A percentile compares a stretch with the other conserved stretches of the same genome.
phyloP scores from a whole-genome alignment of 352 stramenopile genomes.

The Nothophytophthora sp. region DNA sequence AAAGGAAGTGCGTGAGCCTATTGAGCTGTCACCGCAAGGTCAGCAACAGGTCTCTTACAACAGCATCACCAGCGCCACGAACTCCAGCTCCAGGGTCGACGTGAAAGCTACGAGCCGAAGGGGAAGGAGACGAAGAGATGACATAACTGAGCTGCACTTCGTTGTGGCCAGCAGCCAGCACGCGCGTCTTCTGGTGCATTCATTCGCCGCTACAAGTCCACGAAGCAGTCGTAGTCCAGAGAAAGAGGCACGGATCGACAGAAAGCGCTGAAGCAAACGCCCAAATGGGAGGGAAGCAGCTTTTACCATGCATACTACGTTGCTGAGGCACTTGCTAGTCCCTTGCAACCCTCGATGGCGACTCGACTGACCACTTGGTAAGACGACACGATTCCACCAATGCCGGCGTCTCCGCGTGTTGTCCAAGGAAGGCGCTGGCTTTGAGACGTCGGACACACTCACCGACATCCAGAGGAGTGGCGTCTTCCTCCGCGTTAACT shows the following conservation, averaged over 20 bases:
- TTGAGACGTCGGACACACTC: constrained; percentile 16
- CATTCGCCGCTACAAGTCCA: constrained; percentile 12
- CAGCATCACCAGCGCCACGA: constrained; percentile 17
- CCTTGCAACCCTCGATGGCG: neutral
- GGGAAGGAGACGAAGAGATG: neutral
- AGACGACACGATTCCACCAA: constrained; percentile 21
- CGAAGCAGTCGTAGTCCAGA: neutral
- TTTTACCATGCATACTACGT: constrained; percentile 4
- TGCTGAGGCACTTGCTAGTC: neutral
- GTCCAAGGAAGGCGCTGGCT: constrained; percentile 20
- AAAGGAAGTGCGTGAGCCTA: constrained; percentile 18
- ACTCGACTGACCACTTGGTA: constrained; percentile 8
- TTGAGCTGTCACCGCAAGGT: constrained; percentile 13
- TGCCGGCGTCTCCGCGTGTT: constrained; percentile 22
- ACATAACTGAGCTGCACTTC: constrained; percentile 16
- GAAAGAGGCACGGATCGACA: constrained; percentile 10
- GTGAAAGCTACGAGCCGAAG: constrained; percentile 2
- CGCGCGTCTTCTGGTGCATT: constrained; percentile 22
- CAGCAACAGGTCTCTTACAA: constrained; percentile 22
- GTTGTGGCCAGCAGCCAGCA: constrained; percentile 25
- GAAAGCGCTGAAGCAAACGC: constrained; percentile 8
- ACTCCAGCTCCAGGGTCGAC: neutral
- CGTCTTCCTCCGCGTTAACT: constrained; percentile 25
- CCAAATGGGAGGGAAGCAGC: too few relatives aligned
- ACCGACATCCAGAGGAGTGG: neutral